Percentiles rank a stretch among this genome's conserved stretches.
phyloP scores from a whole-genome alignment of 83 land plant species.

The Picea abies region DNA sequence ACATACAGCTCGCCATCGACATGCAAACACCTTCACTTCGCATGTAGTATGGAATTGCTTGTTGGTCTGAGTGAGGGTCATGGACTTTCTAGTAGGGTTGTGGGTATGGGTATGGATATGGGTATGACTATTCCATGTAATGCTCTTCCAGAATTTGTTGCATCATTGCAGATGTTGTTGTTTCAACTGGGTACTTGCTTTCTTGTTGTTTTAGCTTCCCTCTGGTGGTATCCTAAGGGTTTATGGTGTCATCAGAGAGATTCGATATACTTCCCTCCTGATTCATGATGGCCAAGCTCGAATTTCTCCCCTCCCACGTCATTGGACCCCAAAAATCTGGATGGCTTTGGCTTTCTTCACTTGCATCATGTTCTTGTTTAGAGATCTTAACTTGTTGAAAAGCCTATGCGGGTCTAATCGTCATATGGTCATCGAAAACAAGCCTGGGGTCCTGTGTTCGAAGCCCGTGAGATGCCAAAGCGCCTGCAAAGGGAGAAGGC shows the following conservation, averaged over 20 bases:
- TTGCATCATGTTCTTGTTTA: background rate
- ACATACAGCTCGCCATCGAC: no score
- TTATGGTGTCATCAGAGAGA: constrained; percentile 20
- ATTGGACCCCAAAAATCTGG: background rate
- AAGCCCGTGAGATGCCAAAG: background rate
- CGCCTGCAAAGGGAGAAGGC: no score
- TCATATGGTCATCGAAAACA: background rate
- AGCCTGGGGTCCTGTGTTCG: constrained; percentile 2
- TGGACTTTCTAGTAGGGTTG: constrained; percentile 19
- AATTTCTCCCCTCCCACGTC: background rate
- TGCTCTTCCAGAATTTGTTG: background rate
- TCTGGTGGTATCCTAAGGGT: background rate
- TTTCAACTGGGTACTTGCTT: background rate
- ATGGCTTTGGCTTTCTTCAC: background rate
- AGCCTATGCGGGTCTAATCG: background rate
- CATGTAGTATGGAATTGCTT: constrained; percentile 35
- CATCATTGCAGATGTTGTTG: background rate
- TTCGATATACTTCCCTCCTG: background rate
- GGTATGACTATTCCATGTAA: background rate
- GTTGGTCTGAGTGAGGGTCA: background rate
- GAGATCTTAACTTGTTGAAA: background rate
- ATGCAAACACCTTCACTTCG: no score
- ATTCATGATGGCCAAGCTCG: background rate
- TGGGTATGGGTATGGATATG: background rate
- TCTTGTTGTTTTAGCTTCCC: background rate